Conservation (phyloP, 179 eudicot species). For the Nepenthes alata region DNA sequence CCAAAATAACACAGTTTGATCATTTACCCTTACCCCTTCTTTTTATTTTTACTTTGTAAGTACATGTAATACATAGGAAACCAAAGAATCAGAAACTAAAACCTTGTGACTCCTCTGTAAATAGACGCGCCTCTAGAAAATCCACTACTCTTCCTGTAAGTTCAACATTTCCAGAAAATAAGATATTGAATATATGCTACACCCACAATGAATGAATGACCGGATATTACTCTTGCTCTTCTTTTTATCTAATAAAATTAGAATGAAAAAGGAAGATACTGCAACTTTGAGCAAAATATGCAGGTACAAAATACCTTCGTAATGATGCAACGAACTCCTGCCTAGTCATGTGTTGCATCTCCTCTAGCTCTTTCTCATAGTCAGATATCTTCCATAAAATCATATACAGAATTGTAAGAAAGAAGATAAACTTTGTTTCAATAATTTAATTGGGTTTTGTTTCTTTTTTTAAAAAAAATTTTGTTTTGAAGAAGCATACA, state of each 20-base stretch:
- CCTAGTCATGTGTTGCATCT: conserved; percentile 80
- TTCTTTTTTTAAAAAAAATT: too few species aligned
- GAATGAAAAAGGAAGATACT: neutral
- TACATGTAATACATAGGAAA: neutral
- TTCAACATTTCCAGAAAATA: neutral
- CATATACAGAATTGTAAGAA: neutral
- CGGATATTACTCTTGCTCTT: too few species aligned
- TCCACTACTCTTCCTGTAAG: conserved; percentile 76
- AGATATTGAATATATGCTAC: too few species aligned
- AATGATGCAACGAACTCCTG: conserved; percentile 94
- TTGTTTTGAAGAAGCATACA: conserved; percentile 14
- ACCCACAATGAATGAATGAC: too few species aligned
- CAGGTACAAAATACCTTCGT: conserved; percentile 42
- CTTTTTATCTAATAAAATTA: neutral
- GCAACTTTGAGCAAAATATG: neutral
- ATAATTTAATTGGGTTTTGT: neutral
- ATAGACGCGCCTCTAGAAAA: conserved; percentile 88
- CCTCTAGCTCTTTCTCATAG: conserved; percentile 70
- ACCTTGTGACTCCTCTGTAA: conserved; percentile 88
- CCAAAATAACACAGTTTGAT: neutral
- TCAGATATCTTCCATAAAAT: conserved; percentile 31
- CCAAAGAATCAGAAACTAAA: neutral
- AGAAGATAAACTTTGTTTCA: neutral
- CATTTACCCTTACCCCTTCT: neutral
- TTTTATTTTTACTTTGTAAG: too few species aligned